Percentiles rank a stretch among this genome's conserved stretches.
phyloP scores from a whole-genome alignment of 2,329 filamentous ascomycete species.

The Aspergillus texensis region DNA sequence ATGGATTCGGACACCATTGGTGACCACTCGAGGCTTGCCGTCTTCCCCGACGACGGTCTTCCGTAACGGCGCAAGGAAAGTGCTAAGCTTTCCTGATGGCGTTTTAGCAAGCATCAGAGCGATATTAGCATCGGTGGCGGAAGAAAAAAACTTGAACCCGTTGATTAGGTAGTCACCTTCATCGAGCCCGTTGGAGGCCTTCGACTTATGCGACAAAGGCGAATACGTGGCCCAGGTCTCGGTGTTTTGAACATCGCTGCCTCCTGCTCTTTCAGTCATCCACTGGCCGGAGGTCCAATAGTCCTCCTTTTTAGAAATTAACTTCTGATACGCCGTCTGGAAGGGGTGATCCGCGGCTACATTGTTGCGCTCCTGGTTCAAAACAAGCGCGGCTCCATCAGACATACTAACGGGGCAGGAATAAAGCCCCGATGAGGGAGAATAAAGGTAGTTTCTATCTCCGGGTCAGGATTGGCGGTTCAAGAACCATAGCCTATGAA shows the following conservation, averaged over 20 bases:
- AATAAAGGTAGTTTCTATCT: constrained; percentile 57
- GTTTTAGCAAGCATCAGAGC: constrained; percentile 67
- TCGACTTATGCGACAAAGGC: constrained; percentile 15
- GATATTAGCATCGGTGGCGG: constrained; percentile 67
- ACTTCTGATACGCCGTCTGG: constrained; percentile 11
- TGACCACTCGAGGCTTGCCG: constrained; percentile 42
- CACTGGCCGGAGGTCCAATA: constrained; percentile 74
- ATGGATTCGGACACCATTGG: constrained; percentile 68
- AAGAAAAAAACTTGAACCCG: constrained; percentile 75
- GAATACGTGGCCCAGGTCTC: constrained; percentile 61
- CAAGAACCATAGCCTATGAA: neutral
- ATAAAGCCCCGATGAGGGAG: constrained; percentile 61
- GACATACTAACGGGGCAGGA: constrained; percentile 68
- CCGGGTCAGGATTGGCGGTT: neutral
- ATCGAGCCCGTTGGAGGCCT: neutral
- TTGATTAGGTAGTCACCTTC: constrained; percentile 50
- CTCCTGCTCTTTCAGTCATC: constrained; percentile 74
- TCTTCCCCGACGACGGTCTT: constrained; percentile 4
- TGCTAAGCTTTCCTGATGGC: constrained; percentile 55
- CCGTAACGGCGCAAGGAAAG: constrained; percentile 66
- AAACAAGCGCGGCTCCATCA: constrained; percentile 41
- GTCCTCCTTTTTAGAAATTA: constrained; percentile 27
- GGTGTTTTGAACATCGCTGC: constrained; percentile 69
- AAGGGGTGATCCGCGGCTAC: constrained; percentile 13
- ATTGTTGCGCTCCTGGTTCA: constrained; percentile 22